Evolutionary conservation across 2,329 filamentous ascomycete genomes (phyloP), one percentile per base, ranked within the genome.

Genomic region (Westerdykella ornata): DNA sequence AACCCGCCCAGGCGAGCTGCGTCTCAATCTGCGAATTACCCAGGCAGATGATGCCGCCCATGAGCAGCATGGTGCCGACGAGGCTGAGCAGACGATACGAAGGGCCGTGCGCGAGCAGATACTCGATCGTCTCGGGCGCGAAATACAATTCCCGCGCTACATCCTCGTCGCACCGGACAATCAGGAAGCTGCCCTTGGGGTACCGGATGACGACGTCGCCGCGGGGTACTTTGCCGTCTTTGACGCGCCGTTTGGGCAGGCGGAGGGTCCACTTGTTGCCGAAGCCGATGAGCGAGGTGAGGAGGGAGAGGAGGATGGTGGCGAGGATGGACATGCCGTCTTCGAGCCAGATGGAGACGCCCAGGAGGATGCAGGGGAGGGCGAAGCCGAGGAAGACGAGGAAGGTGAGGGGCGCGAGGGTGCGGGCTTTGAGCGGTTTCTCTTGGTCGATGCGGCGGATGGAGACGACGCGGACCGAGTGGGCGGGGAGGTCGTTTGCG

Each of bases 281-380:
- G 19, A 69, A 46, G 6, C 73, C 73, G 26, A 74, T 70, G 6
- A 75, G 54, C 2, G 67, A 72, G 6, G 73, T 72, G 13, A 77
- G 63, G 4, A 70, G 51, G 3, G 72, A 74, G 4, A 77, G 62
- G 1, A 71, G 60, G 22, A 72, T 48, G 2, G 68, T 72, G 2
- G 73, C 70, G 8, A 75, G 44, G 15, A 75, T 53, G 3, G 72
- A 74, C 67, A 75, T 72, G 44, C 72, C 73, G 49, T 76, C 73
- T 2, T 66, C 51, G 22, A 65, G 63, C 31, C 60, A 57, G 43
- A 75, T 67, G 1, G 72, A 72, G 1, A 71, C 48, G 4, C 52
- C 65, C 17, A 76, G 57, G 3, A 76, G 60, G 13, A 66, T 52
- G 17, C 62, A 45, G 7, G 70, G 69, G 37, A 74, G 64, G 12